phyloP scores from a whole-genome alignment of 2,329 filamentous ascomycete genomes.

The Aspergillus versicolor region DNA sequence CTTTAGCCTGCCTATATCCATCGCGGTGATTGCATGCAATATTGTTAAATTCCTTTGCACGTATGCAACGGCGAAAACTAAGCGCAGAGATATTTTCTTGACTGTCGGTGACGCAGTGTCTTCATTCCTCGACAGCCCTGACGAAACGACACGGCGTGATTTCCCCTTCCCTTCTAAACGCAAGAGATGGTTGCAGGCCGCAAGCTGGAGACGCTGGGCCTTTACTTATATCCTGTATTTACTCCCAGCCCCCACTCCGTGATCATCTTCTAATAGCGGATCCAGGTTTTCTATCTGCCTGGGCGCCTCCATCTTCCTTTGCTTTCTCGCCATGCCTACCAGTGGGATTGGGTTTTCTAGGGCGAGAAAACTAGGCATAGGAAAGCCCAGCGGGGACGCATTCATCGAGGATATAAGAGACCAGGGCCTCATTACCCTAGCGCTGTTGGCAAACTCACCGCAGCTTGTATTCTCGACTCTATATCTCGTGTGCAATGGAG shows the following conservation, averaged over 20 bases:
- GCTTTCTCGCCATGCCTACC: neutral
- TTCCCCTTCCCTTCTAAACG: neutral
- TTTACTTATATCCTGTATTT: neutral
- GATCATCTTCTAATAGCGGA: neutral
- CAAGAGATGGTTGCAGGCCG: neutral
- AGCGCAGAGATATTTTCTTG: neutral
- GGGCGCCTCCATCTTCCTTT: neutral
- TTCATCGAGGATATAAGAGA: neutral
- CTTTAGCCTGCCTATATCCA: neutral
- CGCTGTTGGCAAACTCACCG: conserved; percentile 30
- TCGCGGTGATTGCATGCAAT: neutral
- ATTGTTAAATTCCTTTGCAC: neutral
- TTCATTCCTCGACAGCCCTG: neutral
- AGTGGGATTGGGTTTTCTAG: neutral
- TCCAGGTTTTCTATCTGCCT: neutral
- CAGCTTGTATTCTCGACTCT: conserved; percentile 34
- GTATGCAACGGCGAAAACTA: neutral
- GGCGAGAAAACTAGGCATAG: neutral
- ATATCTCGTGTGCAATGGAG: conserved; percentile 36
- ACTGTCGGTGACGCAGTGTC: neutral
- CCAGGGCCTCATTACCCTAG: neutral
- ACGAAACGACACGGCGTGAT: neutral
- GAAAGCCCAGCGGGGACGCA: neutral
- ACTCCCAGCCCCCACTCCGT: neutral
- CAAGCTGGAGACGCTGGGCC: neutral